These are phyloP conservation scores for Ramularia collo-cygni DNA, from an alignment of 2,329 filamentous ascomycete genomes.

Conservation along the genomic window DNA sequence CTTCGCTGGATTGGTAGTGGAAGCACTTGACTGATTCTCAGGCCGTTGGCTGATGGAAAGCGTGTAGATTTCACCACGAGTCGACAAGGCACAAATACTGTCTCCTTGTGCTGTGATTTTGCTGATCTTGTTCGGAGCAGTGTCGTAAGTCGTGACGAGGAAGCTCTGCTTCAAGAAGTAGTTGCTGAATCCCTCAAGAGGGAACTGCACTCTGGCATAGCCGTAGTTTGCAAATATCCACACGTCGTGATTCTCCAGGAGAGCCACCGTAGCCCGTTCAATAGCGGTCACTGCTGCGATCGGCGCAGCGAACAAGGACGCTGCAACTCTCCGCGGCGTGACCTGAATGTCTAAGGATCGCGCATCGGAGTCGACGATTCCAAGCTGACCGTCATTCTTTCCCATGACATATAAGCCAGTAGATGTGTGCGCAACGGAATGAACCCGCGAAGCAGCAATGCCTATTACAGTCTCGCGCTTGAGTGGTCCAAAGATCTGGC, in stretches of 20 bases:
- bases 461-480: constrained; percentile 80
- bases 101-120: constrained; percentile 80
- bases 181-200: constrained; percentile 65
- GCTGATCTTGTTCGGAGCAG: constrained; percentile 59
- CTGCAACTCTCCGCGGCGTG: constrained; percentile 78
- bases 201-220: constrained; percentile 84
- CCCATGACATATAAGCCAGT: constrained; percentile 87
- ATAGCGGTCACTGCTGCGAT: constrained; percentile 82
- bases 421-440: constrained; percentile 82
- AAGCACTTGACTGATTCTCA: constrained; percentile 56
- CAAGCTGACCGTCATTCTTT: constrained; percentile 89
- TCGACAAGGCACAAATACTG: constrained; percentile 82
- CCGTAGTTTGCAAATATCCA: constrained; percentile 95
- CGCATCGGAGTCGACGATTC: constrained; percentile 90
- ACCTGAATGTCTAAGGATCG: constrained; percentile 79
- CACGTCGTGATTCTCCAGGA: constrained; percentile 81
- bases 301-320: constrained; percentile 64
- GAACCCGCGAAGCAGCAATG: constrained; percentile 79
- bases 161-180: constrained; percentile 61
- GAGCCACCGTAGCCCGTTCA: constrained; percentile 77
- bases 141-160: constrained; percentile 58
- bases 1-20: constrained; percentile 87
- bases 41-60: constrained; percentile 64
- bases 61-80: constrained; percentile 80
- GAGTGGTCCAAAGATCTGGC: constrained; percentile 84